Evolutionary conservation across 371 early-diverging fungal species (phyloP).

Genomic region (Saksenaea oblongispora): DNA sequence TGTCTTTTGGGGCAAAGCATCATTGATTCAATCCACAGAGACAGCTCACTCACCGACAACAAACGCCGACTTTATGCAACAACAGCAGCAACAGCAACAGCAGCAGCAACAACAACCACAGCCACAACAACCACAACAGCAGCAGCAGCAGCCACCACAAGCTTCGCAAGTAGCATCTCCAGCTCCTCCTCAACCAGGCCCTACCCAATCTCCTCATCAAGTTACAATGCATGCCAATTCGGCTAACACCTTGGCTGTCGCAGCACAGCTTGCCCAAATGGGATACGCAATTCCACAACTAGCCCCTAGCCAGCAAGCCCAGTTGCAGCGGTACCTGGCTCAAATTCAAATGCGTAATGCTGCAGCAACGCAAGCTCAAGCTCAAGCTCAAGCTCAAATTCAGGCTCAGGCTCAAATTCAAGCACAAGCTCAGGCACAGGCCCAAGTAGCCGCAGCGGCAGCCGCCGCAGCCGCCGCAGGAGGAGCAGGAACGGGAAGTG

Average conservation of each 20-base stretch:
- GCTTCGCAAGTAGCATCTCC: constrained; percentile 22
- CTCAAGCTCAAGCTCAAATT: constrained; percentile 5
- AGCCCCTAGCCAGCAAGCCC: constrained; percentile 37
- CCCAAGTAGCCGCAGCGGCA: constrained; percentile 8
- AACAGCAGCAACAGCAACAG: constrained; percentile 12
- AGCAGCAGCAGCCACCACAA: constrained; percentile 19
- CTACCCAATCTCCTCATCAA: constrained; percentile 17
- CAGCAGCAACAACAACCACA: neutral
- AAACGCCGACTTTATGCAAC: constrained; percentile 11
- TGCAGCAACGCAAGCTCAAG: constrained; percentile 14
- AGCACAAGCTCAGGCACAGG: constrained; percentile 1
- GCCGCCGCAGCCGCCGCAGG: constrained; percentile 8
- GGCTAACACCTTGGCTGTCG: constrained; percentile 33
- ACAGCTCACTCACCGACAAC: neutral
- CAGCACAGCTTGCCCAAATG: constrained; percentile 47
- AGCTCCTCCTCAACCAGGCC: constrained; percentile 17
- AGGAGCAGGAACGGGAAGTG: neutral
- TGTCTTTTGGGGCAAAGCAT: neutral
- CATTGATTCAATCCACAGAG: neutral
- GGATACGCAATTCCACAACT: constrained; percentile 46
- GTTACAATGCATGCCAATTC: constrained; percentile 27
- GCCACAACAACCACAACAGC: neutral
- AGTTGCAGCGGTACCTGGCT: constrained; percentile 40
- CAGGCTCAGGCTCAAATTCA: neutral
- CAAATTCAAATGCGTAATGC: constrained; percentile 46